Conservation (phyloP, 2,329 filamentous ascomycete species). For the Phialophora expanda region DNA sequence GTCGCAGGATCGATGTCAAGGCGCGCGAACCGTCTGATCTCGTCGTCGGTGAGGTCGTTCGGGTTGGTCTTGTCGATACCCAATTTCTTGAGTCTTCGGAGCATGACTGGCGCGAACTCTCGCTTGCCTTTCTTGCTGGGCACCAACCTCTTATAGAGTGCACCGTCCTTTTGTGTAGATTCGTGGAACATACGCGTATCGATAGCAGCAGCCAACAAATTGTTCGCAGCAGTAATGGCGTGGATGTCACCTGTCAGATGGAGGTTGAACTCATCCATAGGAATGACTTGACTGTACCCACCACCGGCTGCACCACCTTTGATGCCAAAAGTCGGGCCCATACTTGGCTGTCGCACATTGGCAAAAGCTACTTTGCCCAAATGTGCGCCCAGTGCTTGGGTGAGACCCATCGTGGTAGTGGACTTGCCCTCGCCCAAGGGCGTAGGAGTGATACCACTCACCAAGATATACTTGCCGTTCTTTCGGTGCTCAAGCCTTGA, state of each 20-base stretch:
- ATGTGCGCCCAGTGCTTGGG: constrained; percentile 89
- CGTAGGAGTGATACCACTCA: constrained; percentile 95
- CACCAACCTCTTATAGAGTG: constrained; percentile 85
- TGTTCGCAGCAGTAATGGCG: constrained; percentile 95
- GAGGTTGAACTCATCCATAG: constrained; percentile 99
- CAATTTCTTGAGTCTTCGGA: constrained; percentile 90
- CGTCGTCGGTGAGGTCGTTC: constrained; percentile 85
- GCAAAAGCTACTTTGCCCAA: constrained; percentile 87
- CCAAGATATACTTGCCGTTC: constrained; percentile 88
- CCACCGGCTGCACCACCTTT: constrained; percentile 97
- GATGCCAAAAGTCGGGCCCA: constrained; percentile 98
- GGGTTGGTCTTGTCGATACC: constrained; percentile 96
- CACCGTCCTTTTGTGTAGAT: constrained; percentile 86
- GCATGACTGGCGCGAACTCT: constrained; percentile 86
- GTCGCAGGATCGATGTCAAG: constrained; percentile 96
- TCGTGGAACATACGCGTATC: constrained; percentile 99
- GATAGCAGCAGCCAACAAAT: constrained; percentile 91
- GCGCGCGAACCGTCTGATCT: constrained; percentile 85
- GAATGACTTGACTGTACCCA: constrained; percentile 98
- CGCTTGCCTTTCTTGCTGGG: constrained; percentile 89
- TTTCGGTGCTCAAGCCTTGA: constrained; percentile 84
- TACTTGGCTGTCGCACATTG: constrained; percentile 95
- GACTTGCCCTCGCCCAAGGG: constrained; percentile 97
- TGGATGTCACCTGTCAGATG: constrained; percentile 98
- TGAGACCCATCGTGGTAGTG: constrained; percentile 93